Base-by-base conservation (phyloP, 2,329 filamentous ascomycete species). In the Colletotrichum noveboracense region DNA sequence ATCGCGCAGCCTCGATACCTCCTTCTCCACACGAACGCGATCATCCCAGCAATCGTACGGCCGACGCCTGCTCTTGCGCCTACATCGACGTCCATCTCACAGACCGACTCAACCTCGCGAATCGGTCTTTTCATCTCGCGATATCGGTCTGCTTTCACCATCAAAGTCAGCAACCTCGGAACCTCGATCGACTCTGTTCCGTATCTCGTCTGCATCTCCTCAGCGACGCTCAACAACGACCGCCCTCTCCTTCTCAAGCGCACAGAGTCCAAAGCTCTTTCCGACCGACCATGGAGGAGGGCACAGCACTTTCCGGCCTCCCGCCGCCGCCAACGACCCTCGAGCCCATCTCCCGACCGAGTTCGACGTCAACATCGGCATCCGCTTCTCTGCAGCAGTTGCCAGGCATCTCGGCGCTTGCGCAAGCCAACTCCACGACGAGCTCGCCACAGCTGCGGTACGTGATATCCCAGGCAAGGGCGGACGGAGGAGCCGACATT, bases 301-400 rank as follows among this genome's bases (percentile, higher is more conserved):
- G 83, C 52, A 66, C 72, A 32, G 72, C 72, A 32, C 72, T 74
- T 26, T 62, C 72, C 52, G 61, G 48, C 68, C 61, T 74, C n/a
- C 43, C 70, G 64, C 66, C 64, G 72, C 78, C 83, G 48, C 83
- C 85, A 43, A 81, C 83, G 12, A 71, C 38, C 62, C 69, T 76
- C 34, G 77, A 91, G 77, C 84, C 87, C 21, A 87, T 89, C 74
- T 89, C 89, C 34, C 85, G 87, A 78, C 88, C 88, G 26, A 87
- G 85, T 78, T 89, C 89, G 36, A 87, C 87, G 4, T 88, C 89
- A 5, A 87, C 88, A 30, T 73, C 73, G 7, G 73, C 84, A 21
- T 73, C 73, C 10, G 73, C 84, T 21, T 87, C 87, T 18, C 80
- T 86, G 72, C 84, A 85, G 18, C 88, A 90, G 56, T 81, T 90